A percentile compares a stretch with the other conserved stretches of the same genome.
Evolutionary conservation across 2,329 filamentous ascomycete species (phyloP).

Genomic region (Scytalidium lignicola): DNA sequence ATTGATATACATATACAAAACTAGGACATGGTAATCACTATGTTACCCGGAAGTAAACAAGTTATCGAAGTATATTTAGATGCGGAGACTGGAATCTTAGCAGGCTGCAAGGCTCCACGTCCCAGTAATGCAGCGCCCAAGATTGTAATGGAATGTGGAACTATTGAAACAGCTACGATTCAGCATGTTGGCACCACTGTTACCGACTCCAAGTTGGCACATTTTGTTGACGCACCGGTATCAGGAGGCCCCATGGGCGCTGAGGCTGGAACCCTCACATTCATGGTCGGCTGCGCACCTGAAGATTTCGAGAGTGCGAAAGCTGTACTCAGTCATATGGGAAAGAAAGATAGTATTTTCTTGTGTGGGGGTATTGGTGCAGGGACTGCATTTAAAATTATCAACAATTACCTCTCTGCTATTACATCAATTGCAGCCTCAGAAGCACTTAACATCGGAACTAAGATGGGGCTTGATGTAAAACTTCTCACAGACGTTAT

Average conservation of each 20-base stretch:
- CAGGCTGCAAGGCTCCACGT: conserved; percentile 23
- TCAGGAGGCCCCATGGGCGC: conserved; percentile 31
- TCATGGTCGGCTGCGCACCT: conserved; percentile 37
- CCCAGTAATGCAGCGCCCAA: conserved; percentile 13
- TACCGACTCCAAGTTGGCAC: conserved; percentile 16
- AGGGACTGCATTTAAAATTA: conserved; percentile 60
- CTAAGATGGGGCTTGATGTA: conserved; percentile 50
- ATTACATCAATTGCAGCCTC: conserved; percentile 53
- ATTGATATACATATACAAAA: not conserved
- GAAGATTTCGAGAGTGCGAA: conserved; percentile 49
- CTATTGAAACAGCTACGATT: conserved; percentile 63
- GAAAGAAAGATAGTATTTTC: conserved; percentile 36
- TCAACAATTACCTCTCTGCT: conserved; percentile 57
- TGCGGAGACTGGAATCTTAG: conserved; percentile 45
- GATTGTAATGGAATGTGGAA: conserved; percentile 69
- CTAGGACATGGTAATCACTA: conserved; percentile 63
- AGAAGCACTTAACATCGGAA: conserved; percentile 57
- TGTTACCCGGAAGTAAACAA: conserved; percentile 62
- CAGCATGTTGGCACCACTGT: conserved; percentile 8
- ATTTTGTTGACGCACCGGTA: conserved; percentile 36
- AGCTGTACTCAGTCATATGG: conserved; percentile 56
- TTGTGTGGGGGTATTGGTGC: conserved; percentile 53
- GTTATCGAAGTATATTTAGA: conserved; percentile 58
- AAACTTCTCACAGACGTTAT: conserved; percentile 46
- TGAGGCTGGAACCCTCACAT: conserved; percentile 28